Percentiles rank a stretch among this genome's conserved stretches.
phyloP scores from a whole-genome alignment of 306 rosid species.

The Castanea mollissima region DNA sequence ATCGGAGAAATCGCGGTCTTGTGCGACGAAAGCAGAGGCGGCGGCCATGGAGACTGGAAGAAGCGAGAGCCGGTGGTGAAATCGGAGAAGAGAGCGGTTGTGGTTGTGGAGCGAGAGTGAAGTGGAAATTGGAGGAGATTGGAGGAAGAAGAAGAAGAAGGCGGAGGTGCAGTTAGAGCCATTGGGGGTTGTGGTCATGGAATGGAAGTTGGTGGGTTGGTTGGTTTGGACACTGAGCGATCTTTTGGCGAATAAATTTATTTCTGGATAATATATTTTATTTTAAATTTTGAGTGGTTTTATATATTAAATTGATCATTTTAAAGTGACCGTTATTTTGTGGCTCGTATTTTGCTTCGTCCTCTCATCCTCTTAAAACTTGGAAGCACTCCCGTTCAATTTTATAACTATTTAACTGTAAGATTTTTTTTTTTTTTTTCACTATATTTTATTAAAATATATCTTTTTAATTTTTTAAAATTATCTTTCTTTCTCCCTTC shows the following conservation, averaged over 20 bases:
- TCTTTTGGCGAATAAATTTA: constrained; percentile 16
- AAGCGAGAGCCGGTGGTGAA: constrained; percentile 21
- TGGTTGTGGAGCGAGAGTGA: constrained; percentile 31
- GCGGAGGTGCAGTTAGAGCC: constrained; percentile 52
- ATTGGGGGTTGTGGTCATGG: constrained; percentile 43
- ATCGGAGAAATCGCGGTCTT: constrained; percentile 26
- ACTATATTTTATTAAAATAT: too few species aligned
- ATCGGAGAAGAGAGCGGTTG: constrained; percentile 43
- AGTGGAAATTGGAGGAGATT: constrained; percentile 44
- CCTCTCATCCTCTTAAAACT: too few species aligned
- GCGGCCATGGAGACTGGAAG: constrained; percentile 22
- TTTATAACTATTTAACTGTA: too few species aligned
- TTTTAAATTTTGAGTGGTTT: neutral
- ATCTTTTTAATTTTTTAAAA: too few species aligned
- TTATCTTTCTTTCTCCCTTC: rapidly evolving
- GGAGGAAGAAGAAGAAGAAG: neutral
- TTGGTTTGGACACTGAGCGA: constrained; percentile 29
- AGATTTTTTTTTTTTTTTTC: too few species aligned
- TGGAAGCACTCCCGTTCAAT: too few species aligned
- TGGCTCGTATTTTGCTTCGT: neutral
- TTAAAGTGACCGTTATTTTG: neutral
- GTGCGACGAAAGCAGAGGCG: constrained; percentile 31
- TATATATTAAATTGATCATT: too few species aligned
- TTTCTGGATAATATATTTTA: neutral
- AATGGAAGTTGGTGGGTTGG: constrained; percentile 14